phyloP scores from a whole-genome alignment of 176 grass and related monocot species.

The Triticum turgidum region DNA sequence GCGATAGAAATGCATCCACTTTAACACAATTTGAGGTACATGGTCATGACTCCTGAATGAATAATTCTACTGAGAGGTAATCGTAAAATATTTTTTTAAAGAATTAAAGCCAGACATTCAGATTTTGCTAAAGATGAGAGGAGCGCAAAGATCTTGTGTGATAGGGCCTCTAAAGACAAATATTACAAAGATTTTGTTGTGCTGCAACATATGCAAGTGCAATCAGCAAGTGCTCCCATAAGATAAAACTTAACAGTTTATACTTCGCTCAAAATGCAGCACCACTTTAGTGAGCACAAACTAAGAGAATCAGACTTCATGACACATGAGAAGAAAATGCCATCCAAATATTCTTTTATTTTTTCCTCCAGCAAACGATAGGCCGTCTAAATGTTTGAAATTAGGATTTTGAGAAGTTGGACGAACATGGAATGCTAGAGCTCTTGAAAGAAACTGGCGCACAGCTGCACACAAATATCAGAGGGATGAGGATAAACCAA shows the following conservation, averaged over 20 bases:
- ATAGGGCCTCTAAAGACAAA: constrained; percentile 19
- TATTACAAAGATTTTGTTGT: neutral
- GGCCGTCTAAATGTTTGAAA: neutral
- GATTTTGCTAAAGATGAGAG: constrained; percentile 11
- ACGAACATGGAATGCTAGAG: neutral
- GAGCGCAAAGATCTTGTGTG: constrained; percentile 2
- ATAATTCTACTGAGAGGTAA: neutral
- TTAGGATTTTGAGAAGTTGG: constrained; percentile 2
- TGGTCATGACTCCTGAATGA: constrained; percentile 6
- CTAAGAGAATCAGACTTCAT: constrained; percentile 19
- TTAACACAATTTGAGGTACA: constrained; percentile 24
- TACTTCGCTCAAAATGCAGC: constrained; percentile 8
- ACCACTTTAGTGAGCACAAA: constrained; percentile 5
- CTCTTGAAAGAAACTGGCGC: constrained; percentile 26
- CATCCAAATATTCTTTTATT: neutral
- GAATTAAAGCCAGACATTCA: constrained; percentile 6
- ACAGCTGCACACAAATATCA: constrained; percentile 16
- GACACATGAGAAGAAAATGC: neutral
- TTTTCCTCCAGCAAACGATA: neutral
- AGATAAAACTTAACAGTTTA: neutral
- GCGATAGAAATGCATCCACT: constrained; percentile 29
- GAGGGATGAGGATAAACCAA: constrained; percentile 12
- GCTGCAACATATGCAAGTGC: constrained; percentile 26
- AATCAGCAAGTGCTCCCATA: constrained; percentile 5
- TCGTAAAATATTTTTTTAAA: neutral